Base-by-base conservation (phyloP, 2,329 filamentous ascomycete genomes). In the Phyllosticta paracitricarpa region DNA sequence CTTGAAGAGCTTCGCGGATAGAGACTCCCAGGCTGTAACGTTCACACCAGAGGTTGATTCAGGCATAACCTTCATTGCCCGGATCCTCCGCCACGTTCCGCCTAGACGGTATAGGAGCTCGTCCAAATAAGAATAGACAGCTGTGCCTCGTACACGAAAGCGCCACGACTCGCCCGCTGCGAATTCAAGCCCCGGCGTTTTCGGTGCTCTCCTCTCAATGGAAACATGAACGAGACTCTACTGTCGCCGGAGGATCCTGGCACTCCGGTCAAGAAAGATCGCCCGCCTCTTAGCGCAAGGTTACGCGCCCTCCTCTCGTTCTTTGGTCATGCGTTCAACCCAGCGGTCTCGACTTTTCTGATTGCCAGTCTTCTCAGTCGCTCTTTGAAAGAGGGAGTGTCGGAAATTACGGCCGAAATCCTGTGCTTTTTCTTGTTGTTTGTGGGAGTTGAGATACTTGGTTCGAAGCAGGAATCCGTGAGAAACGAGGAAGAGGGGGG, bases 71-170 rank as follows among this genome's bases (percentile, higher is more conserved):
- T n/a, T 48, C 40, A 14, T n/a, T n/a, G 40, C 79, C 75, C 0
- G 86, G 84, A 51, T 91, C 82, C 62, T 81, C 77, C 60, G 79
- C 73, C 0, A 83, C 86, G 1, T 82, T 86, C 24, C 75, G 67
- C 56, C 76, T 48, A 48, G n/a, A 48, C 40, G 40, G 17, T n/a
- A 4, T 19, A n/a, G 40, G 40, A 48, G 40, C 1, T 48, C 14
- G 14, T 7, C n/a, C n/a, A 3, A 48, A 48, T 48, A 48, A 48
- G 40, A 48, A 48, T 19, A 14, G 40, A n/a, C 40, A n/a, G n/a
- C 14, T 17, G 40, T 17, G n/a, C 40, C 40, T n/a, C 40, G 14
- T 30, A 19, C 17, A 1, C 17, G 6, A 3, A 2, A 3, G 4
- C 12, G 3, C 1, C 7, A 19, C 17, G 14, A 6, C 40, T 7